These are phyloP conservation scores for Adansonia grandidieri DNA, from an alignment of 441 rosid species.

Conservation along the genomic window DNA sequence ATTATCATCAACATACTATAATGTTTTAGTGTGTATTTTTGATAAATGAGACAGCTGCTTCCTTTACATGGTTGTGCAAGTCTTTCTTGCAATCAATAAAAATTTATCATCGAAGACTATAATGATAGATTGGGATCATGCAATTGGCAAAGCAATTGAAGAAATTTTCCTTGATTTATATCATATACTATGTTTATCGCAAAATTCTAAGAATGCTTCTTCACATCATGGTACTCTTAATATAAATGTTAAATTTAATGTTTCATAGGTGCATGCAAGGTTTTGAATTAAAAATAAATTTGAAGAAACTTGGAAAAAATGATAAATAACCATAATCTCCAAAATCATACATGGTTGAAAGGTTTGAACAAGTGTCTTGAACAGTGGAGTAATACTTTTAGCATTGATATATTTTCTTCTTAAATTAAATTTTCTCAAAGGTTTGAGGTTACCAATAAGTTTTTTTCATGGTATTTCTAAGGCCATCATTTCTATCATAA, in stretches of 20 bases:
- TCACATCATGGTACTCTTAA: neutral
- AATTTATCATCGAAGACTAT: neutral
- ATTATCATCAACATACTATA: too few species aligned
- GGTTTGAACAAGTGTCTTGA: neutral
- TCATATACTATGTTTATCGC: neutral
- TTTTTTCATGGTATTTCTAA: too few species aligned
- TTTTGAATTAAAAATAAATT: too few species aligned
- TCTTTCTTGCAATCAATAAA: neutral
- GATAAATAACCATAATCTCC: too few species aligned
- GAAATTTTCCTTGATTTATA: neutral
- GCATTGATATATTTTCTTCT: neutral
- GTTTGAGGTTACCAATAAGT: neutral
- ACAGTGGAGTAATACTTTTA: neutral
- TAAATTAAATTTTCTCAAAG: neutral
- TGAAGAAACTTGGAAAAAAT: too few species aligned
- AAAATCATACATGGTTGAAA: neutral
- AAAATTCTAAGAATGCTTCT: neutral
- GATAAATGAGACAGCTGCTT: neutral
- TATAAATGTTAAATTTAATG: neutral
- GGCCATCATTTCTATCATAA: too few species aligned
- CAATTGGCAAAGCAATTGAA: neutral
- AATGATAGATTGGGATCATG: neutral
- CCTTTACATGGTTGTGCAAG: neutral
- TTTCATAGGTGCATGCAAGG: too few species aligned
- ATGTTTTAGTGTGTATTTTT: too few species aligned